These are phyloP conservation scores for Papilionanthe hybrid DNA, from an alignment of 116 monocot species.

Conservation along the genomic window DNA sequence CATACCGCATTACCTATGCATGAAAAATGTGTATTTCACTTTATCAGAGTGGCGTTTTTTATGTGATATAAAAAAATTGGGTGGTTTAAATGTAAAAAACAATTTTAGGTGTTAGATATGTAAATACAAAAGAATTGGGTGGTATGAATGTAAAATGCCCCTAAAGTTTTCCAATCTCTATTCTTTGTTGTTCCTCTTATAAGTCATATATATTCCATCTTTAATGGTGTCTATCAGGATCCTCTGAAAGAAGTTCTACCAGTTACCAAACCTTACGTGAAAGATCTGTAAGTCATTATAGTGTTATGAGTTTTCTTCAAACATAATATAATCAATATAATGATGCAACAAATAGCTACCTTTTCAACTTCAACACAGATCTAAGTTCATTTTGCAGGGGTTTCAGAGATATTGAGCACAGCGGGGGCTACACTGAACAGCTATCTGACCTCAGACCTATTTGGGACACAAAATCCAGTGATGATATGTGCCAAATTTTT, in stretches of 20 bases:
- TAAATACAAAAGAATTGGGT: no score
- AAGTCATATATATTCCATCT: background rate
- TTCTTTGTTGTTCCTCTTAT: background rate
- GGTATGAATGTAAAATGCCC: no score
- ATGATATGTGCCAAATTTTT: slow-evolving; percentile 65
- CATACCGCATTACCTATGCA: no score
- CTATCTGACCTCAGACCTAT: slow-evolving; percentile 29
- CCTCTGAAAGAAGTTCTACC: slow-evolving; percentile 15
- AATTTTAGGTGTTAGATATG: no score
- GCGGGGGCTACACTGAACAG: slow-evolving; percentile 25
- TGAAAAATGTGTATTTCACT: no score
- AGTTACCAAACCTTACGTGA: slow-evolving; percentile 15
- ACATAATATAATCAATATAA: background rate
- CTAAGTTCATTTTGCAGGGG: slow-evolving; percentile 12
- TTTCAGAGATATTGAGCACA: slow-evolving; percentile 21
- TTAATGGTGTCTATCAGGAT: slow-evolving; percentile 26
- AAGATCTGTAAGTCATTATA: slow-evolving; percentile 30
- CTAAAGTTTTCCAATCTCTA: background rate
- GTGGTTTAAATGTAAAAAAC: no score
- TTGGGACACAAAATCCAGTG: slow-evolving; percentile 42
- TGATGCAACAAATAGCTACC: background rate
- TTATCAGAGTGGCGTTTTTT: no score
- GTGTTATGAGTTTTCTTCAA: background rate
- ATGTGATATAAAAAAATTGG: no score
- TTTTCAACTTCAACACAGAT: slow-evolving; percentile 12